Conservation (phyloP, 768 basidiomycete genomes). For the Daedaleopsis sinensis region DNA sequence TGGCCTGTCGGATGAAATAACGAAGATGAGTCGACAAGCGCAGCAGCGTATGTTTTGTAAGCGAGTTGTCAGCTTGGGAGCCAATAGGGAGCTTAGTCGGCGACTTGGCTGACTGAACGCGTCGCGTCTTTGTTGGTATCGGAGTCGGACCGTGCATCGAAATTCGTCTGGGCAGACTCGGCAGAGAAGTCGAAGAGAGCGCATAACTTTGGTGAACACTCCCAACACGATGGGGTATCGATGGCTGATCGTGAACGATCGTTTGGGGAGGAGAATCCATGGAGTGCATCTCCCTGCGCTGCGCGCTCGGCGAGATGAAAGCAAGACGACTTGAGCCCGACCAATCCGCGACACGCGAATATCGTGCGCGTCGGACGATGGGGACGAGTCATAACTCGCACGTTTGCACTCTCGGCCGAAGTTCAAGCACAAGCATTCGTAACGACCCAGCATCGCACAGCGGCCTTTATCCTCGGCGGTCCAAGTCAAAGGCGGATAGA, state of each 20-base stretch:
- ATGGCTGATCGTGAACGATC: neutral
- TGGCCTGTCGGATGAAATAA: too few species aligned
- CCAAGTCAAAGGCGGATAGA: too few species aligned
- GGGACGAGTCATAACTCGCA: conserved; percentile 2
- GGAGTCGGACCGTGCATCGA: neutral
- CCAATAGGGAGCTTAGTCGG: neutral
- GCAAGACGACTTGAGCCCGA: neutral
- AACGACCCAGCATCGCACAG: too few species aligned
- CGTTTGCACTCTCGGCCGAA: neutral
- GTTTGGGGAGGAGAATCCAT: conserved; percentile 1
- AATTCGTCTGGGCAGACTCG: neutral
- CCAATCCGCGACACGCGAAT: conserved; percentile 5
- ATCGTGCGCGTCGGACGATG: conserved; percentile 1
- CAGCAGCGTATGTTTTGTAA: too few species aligned
- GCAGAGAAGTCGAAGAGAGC: neutral
- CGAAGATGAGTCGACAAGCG: too few species aligned
- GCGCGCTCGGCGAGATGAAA: neutral
- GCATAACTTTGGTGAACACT: neutral
- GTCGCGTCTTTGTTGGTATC: neutral
- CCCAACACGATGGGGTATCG: neutral
- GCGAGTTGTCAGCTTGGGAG: neutral
- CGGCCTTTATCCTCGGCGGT: too few species aligned
- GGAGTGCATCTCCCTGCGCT: neutral
- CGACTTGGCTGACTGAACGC: neutral
- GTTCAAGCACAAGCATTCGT: neutral